phyloP scores from a whole-genome alignment of 129 eudicot genomes.

The Flaveria linearis region DNA sequence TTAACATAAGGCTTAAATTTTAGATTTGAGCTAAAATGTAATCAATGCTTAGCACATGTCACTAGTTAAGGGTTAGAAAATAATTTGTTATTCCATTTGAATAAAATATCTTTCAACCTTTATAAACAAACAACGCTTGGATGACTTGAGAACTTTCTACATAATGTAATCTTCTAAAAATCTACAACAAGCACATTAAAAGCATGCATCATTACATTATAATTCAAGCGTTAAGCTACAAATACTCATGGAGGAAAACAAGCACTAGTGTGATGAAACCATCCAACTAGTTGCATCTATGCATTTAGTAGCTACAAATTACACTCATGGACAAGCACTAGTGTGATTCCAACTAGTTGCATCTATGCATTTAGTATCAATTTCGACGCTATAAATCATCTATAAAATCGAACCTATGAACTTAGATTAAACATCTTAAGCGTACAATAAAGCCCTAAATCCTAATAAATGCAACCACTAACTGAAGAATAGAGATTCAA shows the following conservation, averaged over 20 bases:
- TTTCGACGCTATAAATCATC: background rate
- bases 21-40: too few species aligned
- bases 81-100: too few species aligned
- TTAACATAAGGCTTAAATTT: too few species aligned
- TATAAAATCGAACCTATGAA: background rate
- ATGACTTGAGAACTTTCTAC: too few species aligned
- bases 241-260: too few species aligned
- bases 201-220: background rate
- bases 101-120: too few species aligned
- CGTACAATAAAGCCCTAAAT: slow-evolving; percentile 3
- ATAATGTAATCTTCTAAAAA: too few species aligned
- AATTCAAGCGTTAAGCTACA: background rate
- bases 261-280: background rate
- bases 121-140: too few species aligned
- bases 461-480: background rate
- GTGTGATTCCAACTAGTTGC: background rate
- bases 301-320: background rate
- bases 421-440: background rate
- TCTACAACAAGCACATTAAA: too few species aligned
- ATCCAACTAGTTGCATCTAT: background rate
- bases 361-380: slow-evolving; percentile 19
- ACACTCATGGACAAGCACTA: background rate
- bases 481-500: background rate
- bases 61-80: too few species aligned
- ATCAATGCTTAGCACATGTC: too few species aligned